These are phyloP conservation scores for Senecio squalidus DNA, from an alignment of 140 eudicot species.

Conservation along the genomic window DNA sequence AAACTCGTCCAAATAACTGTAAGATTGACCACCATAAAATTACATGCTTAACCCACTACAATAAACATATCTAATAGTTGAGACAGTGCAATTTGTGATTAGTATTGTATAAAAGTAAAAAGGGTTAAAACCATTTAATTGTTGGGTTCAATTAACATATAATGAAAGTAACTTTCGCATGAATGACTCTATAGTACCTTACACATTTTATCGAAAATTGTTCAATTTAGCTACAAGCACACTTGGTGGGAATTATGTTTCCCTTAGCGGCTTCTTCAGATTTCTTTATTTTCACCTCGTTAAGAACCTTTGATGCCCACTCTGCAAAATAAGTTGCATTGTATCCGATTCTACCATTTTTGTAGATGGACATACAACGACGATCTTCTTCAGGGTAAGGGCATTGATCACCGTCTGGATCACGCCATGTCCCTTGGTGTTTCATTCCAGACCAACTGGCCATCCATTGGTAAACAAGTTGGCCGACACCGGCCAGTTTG, in stretches of 20 bases:
- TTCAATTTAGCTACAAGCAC: slow-evolving; percentile 30
- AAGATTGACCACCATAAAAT: no score
- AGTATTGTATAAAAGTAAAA: no score
- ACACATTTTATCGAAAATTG: no score
- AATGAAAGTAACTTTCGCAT: no score
- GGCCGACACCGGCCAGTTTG: slow-evolving; percentile 82
- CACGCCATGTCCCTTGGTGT: slow-evolving; percentile 78
- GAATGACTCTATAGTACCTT: no score
- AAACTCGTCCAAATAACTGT: no score
- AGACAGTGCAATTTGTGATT: no score
- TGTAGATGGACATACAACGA: slow-evolving; percentile 71
- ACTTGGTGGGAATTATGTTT: slow-evolving; percentile 19
- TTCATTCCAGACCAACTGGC: slow-evolving; percentile 91
- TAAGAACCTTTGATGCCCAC: slow-evolving; percentile 60
- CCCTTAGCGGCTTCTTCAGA: slow-evolving; percentile 24
- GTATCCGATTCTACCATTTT: slow-evolving; percentile 59
- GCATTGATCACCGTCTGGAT: slow-evolving; percentile 46
- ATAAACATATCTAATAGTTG: no score
- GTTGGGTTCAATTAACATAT: no score
- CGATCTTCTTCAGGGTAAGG: slow-evolving; percentile 57
- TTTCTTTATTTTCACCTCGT: slow-evolving; percentile 48
- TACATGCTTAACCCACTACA: no score
- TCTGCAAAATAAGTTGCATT: slow-evolving; percentile 50
- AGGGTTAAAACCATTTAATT: no score
- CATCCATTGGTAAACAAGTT: slow-evolving; percentile 70